Base-by-base conservation (phyloP, 2,329 filamentous ascomycete species). In the Hypomyces perniciosus region DNA sequence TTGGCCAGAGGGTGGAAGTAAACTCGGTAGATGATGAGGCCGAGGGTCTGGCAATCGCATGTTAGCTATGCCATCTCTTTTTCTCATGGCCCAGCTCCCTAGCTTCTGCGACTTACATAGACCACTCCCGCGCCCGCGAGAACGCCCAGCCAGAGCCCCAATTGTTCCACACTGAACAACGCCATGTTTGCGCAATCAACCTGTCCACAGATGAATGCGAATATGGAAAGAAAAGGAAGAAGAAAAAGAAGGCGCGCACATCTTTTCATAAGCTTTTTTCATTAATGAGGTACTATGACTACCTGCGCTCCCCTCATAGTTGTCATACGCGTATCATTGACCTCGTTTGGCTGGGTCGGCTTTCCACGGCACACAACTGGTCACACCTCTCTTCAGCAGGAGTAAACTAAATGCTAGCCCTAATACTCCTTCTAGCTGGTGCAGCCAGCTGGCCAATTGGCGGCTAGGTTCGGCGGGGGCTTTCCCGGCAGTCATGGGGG, bases 1-100 rank as follows among this genome's bases (percentile, higher is more conserved):
- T 78, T 80, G 13, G 81, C 76, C 8, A 86, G 68, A 4, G 83
- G 83, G 60, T 86, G 83, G 63, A 85, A 79, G 62, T 75, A 81
- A 51, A 85, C 58, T 50, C 80, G 72, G 61, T 85, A 85, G 40
- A 80, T 57, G 46, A 75, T 62, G 30, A 81, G 59, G 38, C 65
- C 67, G 48, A 66, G 53, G 41, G 62, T 61, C 75, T 77, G 43
- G 8, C 20, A 12, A 8, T 4, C 8, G 12, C 28, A 44, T 29
- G n/a, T 27, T 27, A 27, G 8, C 5, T 27, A 39, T 7, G 8
- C 5, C 27, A 39, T 13, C 33, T 34, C 13, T 20, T 42, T 26
- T 50, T 40, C 44, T 41, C 42, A 33, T 30, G 9, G 20, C 40
- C 9, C 5, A 12, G 3, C 20, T 29, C 26, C 26, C 8, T 9